phyloP scores from a whole-genome alignment of 257 asterid species.

The Gentiana dahurica region DNA sequence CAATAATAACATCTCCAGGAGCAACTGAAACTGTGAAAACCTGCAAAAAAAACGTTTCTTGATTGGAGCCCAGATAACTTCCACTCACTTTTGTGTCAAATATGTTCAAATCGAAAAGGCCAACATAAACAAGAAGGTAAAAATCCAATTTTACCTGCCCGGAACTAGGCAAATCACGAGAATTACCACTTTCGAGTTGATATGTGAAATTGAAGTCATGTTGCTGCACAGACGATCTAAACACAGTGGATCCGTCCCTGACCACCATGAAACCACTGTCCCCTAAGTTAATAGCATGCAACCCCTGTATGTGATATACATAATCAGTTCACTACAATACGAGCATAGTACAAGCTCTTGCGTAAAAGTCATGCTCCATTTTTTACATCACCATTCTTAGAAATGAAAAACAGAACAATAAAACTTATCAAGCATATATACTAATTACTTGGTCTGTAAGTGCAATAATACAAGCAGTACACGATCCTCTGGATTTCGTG shows the following conservation, averaged over 20 bases:
- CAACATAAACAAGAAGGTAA: no score
- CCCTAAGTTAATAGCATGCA: constrained; percentile 83
- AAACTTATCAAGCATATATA: not conserved
- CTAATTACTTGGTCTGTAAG: constrained; percentile 65
- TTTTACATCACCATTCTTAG: not conserved
- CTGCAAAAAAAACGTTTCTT: constrained; percentile 28
- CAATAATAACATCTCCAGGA: constrained; percentile 87
- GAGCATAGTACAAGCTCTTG: not conserved
- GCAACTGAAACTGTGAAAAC: constrained; percentile 75
- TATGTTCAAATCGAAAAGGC: not conserved
- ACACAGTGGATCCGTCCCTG: constrained; percentile 75
- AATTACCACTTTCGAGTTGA: constrained; percentile 75
- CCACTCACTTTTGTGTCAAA: no score
- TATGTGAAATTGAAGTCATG: constrained; percentile 91
- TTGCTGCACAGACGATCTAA: constrained; percentile 87
- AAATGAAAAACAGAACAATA: not conserved
- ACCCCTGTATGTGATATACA: constrained; percentile 39
- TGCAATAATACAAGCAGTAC: constrained; percentile 93
- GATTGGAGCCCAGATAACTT: no score
- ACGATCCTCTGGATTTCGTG: constrained; percentile 77
- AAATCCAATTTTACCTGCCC: constrained; percentile 51
- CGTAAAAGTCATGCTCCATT: not conserved
- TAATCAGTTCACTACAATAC: not conserved
- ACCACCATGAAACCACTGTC: constrained; percentile 96
- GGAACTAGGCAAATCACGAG: constrained; percentile 85